Conservation (phyloP, 192 early-diverging fungal genomes). For the Podila verticillata region DNA sequence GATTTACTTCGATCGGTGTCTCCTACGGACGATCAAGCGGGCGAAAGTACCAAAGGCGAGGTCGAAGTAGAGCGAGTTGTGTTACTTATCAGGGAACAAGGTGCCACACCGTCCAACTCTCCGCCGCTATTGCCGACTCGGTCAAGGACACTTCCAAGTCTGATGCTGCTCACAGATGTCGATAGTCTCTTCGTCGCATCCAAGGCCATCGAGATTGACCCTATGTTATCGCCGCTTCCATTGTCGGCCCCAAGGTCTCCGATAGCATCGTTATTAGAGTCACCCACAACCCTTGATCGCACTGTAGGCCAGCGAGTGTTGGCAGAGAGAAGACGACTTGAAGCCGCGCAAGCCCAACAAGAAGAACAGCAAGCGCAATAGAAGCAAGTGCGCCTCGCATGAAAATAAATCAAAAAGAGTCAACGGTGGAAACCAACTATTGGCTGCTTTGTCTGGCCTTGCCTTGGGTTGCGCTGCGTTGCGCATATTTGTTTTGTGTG, state of each 20-base stretch:
- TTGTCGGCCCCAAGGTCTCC: no score
- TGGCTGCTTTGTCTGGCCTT: no score
- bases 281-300: not conserved
- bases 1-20: constrained; percentile 1
- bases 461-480: no score
- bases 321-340: constrained; percentile 10
- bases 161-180: no score
- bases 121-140: not conserved
- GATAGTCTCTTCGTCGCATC: no score
- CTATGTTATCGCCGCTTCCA: not conserved
- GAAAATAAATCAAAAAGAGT: not conserved
- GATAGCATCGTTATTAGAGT: not conserved
- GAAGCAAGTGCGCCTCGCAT: not conserved
- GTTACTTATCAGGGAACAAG: constrained; percentile 10
- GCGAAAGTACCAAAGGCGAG: not conserved
- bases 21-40: not conserved
- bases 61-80: constrained; percentile 9
- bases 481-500: no score
- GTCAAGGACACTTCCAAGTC: not conserved
- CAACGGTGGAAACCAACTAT: no score
- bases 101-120: constrained; percentile 2
- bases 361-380: not conserved
- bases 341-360: not conserved
- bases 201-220: no score
- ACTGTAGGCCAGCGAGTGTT: constrained; percentile 14